Evolutionary conservation across 805 yeast species (phyloP), one percentile per base, ranked within the genome.

Genomic region (Zygotorulaspora florentina): DNA sequence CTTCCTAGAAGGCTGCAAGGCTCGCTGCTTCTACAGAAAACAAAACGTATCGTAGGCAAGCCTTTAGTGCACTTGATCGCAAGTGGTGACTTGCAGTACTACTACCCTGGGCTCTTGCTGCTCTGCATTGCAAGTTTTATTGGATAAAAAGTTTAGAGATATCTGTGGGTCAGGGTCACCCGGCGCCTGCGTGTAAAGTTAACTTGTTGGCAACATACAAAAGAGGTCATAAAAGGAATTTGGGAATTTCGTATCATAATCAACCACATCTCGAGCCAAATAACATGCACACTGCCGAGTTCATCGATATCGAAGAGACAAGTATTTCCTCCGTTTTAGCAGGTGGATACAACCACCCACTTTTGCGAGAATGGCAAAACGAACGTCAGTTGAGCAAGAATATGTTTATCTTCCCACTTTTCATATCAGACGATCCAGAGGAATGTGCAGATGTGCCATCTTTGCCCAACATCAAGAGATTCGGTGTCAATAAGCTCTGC

Each of bases 271-370:
- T 8, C 8, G 33, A 12, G 15, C 8, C 11, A 27, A 35, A 23
- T 34, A n/a, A 35, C 11, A 79, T 76, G 81, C 95, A 87, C 63
- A 71, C 72, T 35, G 95, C 96, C 5, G 81, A 85, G 60, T 89
- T 76, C 58, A 69, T 85, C 42, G 77, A 79, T 13, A 68, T 72
- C 1, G 71, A 74, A 18, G 77, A 77, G 28, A 79, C 90, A 0
- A 71, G 75, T 30, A 78, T 87, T 50, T 75, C 88, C 11, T 85
- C 96, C 6, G 71, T 93, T 35, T 73, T 93, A 35, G 91, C 93
- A 51, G 96, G 98, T 48, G 97, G 98, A 3, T 93, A 90, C 69
- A 86, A 87, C 66, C 96, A 90, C 59, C 95, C 96, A 1, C 73
- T 91, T 37, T 61, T 87, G 16, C 77, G 99, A 57, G 82, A 78